Evolutionary conservation across 2,329 filamentous ascomycete genomes (phyloP), one percentile per base, ranked within the genome.

Genomic region (Colletotrichum aenigma): DNA sequence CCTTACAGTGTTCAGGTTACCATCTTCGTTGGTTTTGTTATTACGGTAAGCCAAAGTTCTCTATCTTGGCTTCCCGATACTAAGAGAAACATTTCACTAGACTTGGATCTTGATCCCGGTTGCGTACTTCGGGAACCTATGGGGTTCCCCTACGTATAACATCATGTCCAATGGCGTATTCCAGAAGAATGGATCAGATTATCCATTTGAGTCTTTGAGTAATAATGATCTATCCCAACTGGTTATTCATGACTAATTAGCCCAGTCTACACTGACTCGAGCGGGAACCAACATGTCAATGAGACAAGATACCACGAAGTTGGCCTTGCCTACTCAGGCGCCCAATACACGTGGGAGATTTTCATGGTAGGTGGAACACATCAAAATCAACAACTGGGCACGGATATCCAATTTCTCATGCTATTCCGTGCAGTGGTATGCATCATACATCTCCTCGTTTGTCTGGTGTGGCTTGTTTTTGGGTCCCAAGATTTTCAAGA

Each of bases 161-260:
- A 83, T 93, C 30, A 92, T 92, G 90, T 90, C 89, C 4, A 92
- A 92, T 78, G 85, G 86, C 13, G 83, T 91, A 6, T 88, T 90
- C 65, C 83, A 75, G 9, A 75, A 75, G 32, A 72, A 71, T 16
- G 72, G 72, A 18, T 75, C 72, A 18, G 24, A 62, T 4, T 75
- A 75, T 34, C 72, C 72, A 18, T 75, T 75, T 34, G 72, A 71
- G 24, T 75, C 72, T 32, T 28, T 86, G 12, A 67, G 82, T 82
- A 71, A 38, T 79, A 68, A 15, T 36, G 3, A 8, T 18, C 9
- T n/a, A 7, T 18, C 12, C 12, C 15, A 26, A 48, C 16, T 5
- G 6, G 16, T 43, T 32, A 61, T 75, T 66, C n/a, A 65, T 82
- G 32, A 12, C 64, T 73, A 15, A 73, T 21, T 12, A 4, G 5